Conservation (phyloP, 225 moss, liverwort and hornwort genomes). For the Sphagnum contortum region DNA sequence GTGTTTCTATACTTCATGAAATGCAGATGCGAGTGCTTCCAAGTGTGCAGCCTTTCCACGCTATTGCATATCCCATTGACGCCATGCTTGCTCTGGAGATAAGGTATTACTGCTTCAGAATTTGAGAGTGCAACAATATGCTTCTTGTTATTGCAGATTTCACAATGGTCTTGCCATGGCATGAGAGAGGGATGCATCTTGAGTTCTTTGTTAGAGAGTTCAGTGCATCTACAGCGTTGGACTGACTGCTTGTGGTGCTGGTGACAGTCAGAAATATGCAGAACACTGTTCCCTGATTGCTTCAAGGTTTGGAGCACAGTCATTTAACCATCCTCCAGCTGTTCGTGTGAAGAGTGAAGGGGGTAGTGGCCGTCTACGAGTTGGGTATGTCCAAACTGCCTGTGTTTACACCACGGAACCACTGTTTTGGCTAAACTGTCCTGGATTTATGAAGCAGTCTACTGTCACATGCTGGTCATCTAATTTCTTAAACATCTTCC, state of each 20-base stretch:
- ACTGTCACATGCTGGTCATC: too few species aligned
- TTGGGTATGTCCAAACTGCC: conserved; percentile 52
- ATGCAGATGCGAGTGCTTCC: conserved; percentile 84
- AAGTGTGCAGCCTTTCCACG: conserved; percentile 98
- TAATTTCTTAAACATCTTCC: too few species aligned
- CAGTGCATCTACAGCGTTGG: neutral
- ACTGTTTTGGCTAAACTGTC: too few species aligned
- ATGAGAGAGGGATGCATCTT: too few species aligned
- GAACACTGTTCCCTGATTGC: conserved; percentile 92
- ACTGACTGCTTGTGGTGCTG: neutral
- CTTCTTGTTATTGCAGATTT: neutral
- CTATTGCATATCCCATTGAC: conserved; percentile 97
- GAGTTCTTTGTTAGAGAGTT: neutral
- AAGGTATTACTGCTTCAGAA: conserved; percentile 33
- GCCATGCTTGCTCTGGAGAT: conserved; percentile 83
- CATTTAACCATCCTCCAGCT: conserved; percentile 60
- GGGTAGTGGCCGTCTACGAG: conserved; percentile 69
- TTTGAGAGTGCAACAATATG: neutral
- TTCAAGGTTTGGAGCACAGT: conserved; percentile 52
- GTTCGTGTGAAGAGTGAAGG: conserved; percentile 66
- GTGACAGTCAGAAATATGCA: conserved; percentile 83
- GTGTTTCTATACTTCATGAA: neutral
- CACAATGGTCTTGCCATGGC: too few species aligned
- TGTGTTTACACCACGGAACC: too few species aligned
- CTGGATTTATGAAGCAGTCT: too few species aligned